Evolutionary conservation across 306 rosid species (phyloP).

Genomic region (Luffa acutangula): DNA sequence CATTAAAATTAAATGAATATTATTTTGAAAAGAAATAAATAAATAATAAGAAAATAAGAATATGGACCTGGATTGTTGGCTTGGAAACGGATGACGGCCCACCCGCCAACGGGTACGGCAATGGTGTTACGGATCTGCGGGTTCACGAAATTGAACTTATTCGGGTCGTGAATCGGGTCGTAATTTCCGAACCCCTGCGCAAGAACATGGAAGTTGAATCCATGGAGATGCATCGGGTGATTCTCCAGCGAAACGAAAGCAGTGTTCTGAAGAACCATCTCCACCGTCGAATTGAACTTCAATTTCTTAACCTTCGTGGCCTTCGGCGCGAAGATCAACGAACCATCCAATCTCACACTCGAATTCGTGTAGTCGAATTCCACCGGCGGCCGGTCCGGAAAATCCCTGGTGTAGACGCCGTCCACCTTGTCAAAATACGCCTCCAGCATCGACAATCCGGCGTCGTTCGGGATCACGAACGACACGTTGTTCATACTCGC

Average conservation of each 20-base stretch:
- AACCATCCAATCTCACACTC: background rate
- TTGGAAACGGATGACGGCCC: slow-evolving; percentile 39
- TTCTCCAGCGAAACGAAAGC: slow-evolving; percentile 23
- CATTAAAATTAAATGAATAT: no score
- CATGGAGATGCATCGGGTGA: slow-evolving; percentile 57
- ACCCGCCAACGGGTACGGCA: slow-evolving; percentile 52
- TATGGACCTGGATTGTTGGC: slow-evolving; percentile 32
- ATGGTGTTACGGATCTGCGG: slow-evolving; percentile 55
- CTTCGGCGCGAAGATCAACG: slow-evolving; percentile 26
- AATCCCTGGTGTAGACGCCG: slow-evolving; percentile 38
- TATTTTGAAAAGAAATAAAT: no score
- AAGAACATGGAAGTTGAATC: slow-evolving; percentile 46
- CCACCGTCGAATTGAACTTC: slow-evolving; percentile 42
- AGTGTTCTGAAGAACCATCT: slow-evolving; percentile 46
- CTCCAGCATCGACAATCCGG: slow-evolving; percentile 29
- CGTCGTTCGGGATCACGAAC: slow-evolving; percentile 26
- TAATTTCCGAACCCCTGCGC: slow-evolving; percentile 63
- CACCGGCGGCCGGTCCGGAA: slow-evolving; percentile 30
- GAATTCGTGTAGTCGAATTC: slow-evolving; percentile 30
- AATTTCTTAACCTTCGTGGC: slow-evolving; percentile 45
- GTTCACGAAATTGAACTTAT: slow-evolving; percentile 35
- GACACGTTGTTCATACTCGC: slow-evolving; percentile 75
- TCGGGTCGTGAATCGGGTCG: slow-evolving; percentile 15
- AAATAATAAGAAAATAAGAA: no score
- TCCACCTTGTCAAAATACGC: slow-evolving; percentile 16